phyloP scores from a whole-genome alignment of 1,284 basidiomycete species.

The Anthracocystis setariae region DNA sequence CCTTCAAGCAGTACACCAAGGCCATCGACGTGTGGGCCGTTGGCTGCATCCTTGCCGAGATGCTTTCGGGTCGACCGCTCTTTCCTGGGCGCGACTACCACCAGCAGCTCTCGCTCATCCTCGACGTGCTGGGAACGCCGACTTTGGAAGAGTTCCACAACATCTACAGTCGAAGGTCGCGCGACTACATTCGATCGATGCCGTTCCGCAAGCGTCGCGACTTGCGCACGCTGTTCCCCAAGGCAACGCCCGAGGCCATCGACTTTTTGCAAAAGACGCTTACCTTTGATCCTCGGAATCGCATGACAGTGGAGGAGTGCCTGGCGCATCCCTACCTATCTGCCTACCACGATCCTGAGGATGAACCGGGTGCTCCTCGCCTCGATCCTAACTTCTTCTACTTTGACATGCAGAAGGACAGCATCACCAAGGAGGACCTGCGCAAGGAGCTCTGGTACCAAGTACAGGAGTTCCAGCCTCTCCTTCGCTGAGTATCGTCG shows the following conservation, averaged over 20 bases:
- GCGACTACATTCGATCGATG: slow-evolving; percentile 91
- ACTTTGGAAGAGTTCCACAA: slow-evolving; percentile 75
- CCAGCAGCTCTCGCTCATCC: slow-evolving; percentile 73
- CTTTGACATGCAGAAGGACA: slow-evolving; percentile 57
- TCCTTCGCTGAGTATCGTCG: slow-evolving; percentile 41
- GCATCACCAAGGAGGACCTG: slow-evolving; percentile 55
- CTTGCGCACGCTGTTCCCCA: slow-evolving; percentile 79
- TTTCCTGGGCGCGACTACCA: slow-evolving; percentile 78
- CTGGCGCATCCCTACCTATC: slow-evolving; percentile 62
- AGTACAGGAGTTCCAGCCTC: slow-evolving; percentile 52
- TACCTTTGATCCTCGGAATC: slow-evolving; percentile 71
- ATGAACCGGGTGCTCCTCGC: slow-evolving; percentile 58
- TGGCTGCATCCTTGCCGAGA: slow-evolving; percentile 91
- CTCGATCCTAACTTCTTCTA: slow-evolving; percentile 57
- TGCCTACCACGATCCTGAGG: slow-evolving; percentile 63
- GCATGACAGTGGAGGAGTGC: slow-evolving; percentile 65
- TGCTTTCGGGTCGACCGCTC: slow-evolving; percentile 86
- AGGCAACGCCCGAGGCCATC: slow-evolving; percentile 73
- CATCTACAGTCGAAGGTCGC: slow-evolving; percentile 80
- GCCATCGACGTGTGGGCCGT: slow-evolving; percentile 79
- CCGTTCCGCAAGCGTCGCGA: slow-evolving; percentile 88
- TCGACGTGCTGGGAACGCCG: slow-evolving; percentile 74
- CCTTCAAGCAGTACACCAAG: slow-evolving; percentile 68
- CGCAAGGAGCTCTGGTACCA: slow-evolving; percentile 61
- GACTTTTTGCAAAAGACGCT: slow-evolving; percentile 92